A percentile compares a stretch with the other conserved stretches of the same genome.
phyloP scores from a whole-genome alignment of 108 stramenopile species.

The Stephanodiscus triporus region DNA sequence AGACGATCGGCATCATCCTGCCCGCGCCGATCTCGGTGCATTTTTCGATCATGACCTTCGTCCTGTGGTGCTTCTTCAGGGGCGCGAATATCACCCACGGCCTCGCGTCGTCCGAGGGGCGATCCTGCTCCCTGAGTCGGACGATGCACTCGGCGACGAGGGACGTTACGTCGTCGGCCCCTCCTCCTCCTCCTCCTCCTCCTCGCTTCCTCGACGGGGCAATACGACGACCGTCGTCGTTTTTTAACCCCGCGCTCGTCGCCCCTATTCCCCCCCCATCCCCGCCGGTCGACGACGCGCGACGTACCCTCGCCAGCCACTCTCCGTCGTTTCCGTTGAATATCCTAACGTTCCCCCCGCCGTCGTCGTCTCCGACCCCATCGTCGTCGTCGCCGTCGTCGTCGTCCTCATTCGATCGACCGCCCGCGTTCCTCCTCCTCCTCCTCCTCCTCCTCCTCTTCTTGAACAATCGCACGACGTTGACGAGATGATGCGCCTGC shows the following conservation, averaged over 20 bases:
- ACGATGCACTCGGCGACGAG: constrained; percentile 56
- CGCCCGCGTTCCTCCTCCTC: constrained; percentile 25
- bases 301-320: constrained; percentile 72
- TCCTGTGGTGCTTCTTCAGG: constrained; percentile 69
- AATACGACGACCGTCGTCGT: no score
- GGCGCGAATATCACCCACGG: constrained; percentile 56
- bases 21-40: constrained; percentile 75
- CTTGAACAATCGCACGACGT: constrained; percentile 74
- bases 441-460: constrained; percentile 40
- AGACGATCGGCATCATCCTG: constrained; percentile 34
- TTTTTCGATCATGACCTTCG: constrained; percentile 78
- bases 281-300: no score
- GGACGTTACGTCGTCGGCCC: neutral
- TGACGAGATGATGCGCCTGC: constrained; percentile 76
- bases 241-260: no score
- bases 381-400: neutral
- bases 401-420: neutral
- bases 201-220: constrained; percentile 16
- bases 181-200: neutral
- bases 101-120: neutral
- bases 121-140: constrained; percentile 49
- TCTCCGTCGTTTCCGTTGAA: constrained; percentile 81
- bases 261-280: constrained; percentile 1
- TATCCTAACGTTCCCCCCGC: constrained; percentile 49
- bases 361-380: constrained; percentile 1